Conservation (phyloP, 768 basidiomycete genomes). For the Thelephora ganbajun region DNA sequence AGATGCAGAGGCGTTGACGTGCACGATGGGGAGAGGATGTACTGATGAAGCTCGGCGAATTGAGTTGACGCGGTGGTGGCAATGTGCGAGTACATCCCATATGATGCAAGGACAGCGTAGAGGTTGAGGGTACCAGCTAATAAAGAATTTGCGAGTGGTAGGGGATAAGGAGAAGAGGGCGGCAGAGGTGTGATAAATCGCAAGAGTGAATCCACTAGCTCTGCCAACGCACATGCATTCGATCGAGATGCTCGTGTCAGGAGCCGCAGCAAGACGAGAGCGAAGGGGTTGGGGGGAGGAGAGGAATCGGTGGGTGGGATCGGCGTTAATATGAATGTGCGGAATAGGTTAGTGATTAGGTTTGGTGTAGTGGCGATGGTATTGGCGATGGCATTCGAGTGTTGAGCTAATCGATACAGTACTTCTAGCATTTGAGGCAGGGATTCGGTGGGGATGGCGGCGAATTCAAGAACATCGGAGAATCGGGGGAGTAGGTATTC, state of each 20-base stretch:
- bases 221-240: conserved; percentile 44
- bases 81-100: conserved; percentile 64
- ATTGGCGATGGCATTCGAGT: conserved; percentile 38
- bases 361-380: conserved; percentile 35
- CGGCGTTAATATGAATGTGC: conserved; percentile 42
- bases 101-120: conserved; percentile 53
- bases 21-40: conserved; percentile 26
- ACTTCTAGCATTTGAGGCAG: conserved; percentile 43
- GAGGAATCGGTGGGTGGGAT: conserved; percentile 25
- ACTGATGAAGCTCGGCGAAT: conserved; percentile 36
- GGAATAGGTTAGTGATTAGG: conserved; percentile 37
- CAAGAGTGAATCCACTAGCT: conserved; percentile 49
- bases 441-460: conserved; percentile 32
- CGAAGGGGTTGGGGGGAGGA: conserved; percentile 26
- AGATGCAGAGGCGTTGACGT: conserved; percentile 22
- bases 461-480: conserved; percentile 22
- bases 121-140: conserved; percentile 45
- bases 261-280: conserved; percentile 40
- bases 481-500: conserved; percentile 40
- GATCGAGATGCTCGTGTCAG: conserved; percentile 54
- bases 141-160: conserved; percentile 27
- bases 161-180: conserved; percentile 23
- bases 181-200: conserved; percentile 57
- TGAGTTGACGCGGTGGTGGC: conserved; percentile 47
- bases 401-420: conserved; percentile 45